Evolutionary conservation across 2,329 filamentous ascomycete species (phyloP).

Genomic region (Paecilomyces sp.): DNA sequence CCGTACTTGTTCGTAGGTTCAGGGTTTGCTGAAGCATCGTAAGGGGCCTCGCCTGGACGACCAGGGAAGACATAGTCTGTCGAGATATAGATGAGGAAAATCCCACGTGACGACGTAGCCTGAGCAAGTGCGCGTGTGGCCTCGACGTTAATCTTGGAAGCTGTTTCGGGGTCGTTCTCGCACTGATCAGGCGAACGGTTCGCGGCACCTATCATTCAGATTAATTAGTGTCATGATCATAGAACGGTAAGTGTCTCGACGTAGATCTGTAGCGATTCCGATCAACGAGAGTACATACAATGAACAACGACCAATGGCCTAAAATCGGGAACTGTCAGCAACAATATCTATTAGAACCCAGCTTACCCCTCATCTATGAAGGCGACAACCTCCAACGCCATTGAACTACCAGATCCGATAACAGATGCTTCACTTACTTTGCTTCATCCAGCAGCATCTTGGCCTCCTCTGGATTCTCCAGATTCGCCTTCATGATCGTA

Average conservation of each 20-base stretch:
- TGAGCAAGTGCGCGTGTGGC: constrained; percentile 61
- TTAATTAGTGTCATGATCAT: background rate
- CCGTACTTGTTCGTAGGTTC: constrained; percentile 74
- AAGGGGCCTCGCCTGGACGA: constrained; percentile 75
- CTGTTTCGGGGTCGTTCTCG: constrained; percentile 68
- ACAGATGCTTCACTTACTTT: constrained; percentile 33
- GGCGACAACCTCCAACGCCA: background rate
- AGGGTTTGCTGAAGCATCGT: constrained; percentile 57
- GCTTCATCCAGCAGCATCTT: constrained; percentile 43
- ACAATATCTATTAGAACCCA: background rate
- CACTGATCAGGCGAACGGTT: constrained; percentile 85
- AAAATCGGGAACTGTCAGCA: background rate
- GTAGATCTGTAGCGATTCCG: constrained; percentile 4
- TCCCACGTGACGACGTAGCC: constrained; percentile 51
- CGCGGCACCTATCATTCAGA: constrained; percentile 58
- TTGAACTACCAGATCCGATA: background rate
- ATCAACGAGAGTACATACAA: constrained; percentile 49
- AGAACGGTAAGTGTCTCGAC: constrained; percentile 1
- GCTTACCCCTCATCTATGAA: background rate
- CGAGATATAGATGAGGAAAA: constrained; percentile 55
- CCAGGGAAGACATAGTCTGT: constrained; percentile 75
- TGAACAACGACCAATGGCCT: constrained; percentile 75
- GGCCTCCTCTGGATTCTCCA: constrained; percentile 41
- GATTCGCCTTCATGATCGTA: constrained; percentile 54
- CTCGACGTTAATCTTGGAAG: constrained; percentile 65